Conservation (phyloP, 345 rosid genomes). For the Boechera divaricarpa region DNA sequence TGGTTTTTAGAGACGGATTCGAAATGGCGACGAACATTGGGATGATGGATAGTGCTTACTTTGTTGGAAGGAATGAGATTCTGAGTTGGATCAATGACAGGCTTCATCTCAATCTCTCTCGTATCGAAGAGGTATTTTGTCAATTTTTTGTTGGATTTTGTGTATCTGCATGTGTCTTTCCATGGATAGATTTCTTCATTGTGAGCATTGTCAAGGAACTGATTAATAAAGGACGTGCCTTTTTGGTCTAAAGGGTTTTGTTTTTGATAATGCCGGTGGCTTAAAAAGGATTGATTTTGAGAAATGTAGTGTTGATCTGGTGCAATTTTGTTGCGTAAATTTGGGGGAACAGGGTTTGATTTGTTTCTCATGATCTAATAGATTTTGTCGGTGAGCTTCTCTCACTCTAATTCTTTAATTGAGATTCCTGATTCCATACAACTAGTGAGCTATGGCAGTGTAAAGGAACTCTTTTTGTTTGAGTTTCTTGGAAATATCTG, state of each 20-base stretch:
- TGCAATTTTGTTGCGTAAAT: neutral
- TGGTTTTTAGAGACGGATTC: neutral
- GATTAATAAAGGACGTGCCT: conserved; percentile 17
- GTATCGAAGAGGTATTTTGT: conserved; percentile 73
- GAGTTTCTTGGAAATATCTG: neutral
- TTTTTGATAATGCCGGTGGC: conserved; percentile 37
- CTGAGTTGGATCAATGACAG: conserved; percentile 89
- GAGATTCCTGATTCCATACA: neutral
- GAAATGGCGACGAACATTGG: conserved; percentile 89
- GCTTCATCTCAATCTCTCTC: conserved; percentile 89
- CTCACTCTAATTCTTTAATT: neutral
- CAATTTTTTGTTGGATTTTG: neutral
- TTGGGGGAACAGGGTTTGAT: conserved; percentile 20
- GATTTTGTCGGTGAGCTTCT: conserved; percentile 31
- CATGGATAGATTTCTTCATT: neutral
- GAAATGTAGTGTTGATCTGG: conserved; percentile 32
- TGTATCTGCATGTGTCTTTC: conserved; percentile 28
- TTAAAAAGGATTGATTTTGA: conserved; percentile 10
- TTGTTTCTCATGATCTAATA: conserved; percentile 11
- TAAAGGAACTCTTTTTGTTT: neutral
- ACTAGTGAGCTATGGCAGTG: neutral
- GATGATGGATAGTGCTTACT: conserved; percentile 98
- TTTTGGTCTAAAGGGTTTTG: neutral
- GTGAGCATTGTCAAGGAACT: neutral
- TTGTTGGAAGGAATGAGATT: conserved; percentile 95